Base-by-base conservation (phyloP, 306 rosid genomes). In the Cucumis sativus region DNA sequence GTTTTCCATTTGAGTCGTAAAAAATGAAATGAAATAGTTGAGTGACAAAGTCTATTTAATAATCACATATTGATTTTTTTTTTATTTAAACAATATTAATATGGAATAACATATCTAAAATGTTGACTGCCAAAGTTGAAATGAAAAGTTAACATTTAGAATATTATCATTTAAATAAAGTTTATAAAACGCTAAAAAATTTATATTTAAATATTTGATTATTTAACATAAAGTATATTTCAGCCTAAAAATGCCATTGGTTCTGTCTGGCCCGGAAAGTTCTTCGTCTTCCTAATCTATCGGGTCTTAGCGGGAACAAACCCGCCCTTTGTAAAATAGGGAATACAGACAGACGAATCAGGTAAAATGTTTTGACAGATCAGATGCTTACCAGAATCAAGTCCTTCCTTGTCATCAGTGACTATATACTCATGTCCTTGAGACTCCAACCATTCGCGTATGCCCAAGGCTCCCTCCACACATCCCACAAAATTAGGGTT, bases 371-470 rank as follows among this genome's bases (percentile, higher is more conserved):
- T 71, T 11, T 11, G 39, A 45, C 8, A 49, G 33, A 30, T 7
- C 8, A 49, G 33, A 30, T 7, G 83, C 87, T 64, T 70, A 95
- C 98, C 98, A 80, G 79, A 90, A 85, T 87, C 59, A 0, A 87
- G 91, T 77, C 98, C 98, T 40, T 92, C 98, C 83, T 92, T 92
- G 83, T 95, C 98, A 81, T 92, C 98, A 4, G 98, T 95, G 80
- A 95, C 98, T 21, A 95, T 85, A 81, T 92, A 95, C 60, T 87
- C 82, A 83, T 95, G 98, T 39, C 98, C 97, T 58, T 89, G 92
- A 17, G 97, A 95, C 87, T 92, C 97, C 11, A 95, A 84, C 98
- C 98, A 95, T 61, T 90, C 97, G 11, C 89, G 88, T 4, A 95
- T 92, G 35, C 97, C 97, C 79, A 95, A 84, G 17, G 93, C 93